Conservation (phyloP, 2,329 filamentous ascomycete genomes). For the Chaetomium olivaceum region DNA sequence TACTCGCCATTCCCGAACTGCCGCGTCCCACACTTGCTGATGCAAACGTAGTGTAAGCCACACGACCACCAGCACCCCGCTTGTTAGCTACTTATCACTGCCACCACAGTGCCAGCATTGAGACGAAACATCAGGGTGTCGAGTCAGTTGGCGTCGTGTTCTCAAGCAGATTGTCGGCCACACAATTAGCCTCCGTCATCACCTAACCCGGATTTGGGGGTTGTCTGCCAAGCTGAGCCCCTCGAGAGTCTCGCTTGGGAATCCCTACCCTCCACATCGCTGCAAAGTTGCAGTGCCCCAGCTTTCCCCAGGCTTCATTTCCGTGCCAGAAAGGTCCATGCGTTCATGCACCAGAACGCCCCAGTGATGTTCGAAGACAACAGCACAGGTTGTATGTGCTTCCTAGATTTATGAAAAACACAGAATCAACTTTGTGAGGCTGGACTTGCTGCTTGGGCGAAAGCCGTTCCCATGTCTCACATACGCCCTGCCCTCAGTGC, state of each 20-base stretch:
- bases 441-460: neutral
- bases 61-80: neutral
- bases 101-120: neutral
- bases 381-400: too few species aligned
- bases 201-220: neutral
- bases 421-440: neutral
- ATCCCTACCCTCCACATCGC: neutral
- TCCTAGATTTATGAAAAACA: neutral
- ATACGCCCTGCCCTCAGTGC: neutral
- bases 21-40: constrained; percentile 20
- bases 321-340: neutral
- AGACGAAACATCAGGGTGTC: neutral
- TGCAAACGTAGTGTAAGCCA: constrained; percentile 21
- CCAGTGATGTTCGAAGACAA: neutral
- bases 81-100: neutral
- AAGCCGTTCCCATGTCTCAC: neutral
- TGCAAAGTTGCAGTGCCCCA: constrained; percentile 13
- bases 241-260: neutral
- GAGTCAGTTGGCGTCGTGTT: neutral
- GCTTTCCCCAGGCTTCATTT: constrained; percentile 1
- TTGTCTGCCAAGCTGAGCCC: constrained; percentile 6
- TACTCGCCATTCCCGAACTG: constrained; percentile 12
- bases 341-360: neutral
- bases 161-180: constrained; percentile 5
- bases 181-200: constrained; percentile 21